Percentiles rank a stretch among this genome's conserved stretches.
Conservation (phyloP, 2,329 filamentous ascomycete species). For the Beauveria varroae region DNA sequence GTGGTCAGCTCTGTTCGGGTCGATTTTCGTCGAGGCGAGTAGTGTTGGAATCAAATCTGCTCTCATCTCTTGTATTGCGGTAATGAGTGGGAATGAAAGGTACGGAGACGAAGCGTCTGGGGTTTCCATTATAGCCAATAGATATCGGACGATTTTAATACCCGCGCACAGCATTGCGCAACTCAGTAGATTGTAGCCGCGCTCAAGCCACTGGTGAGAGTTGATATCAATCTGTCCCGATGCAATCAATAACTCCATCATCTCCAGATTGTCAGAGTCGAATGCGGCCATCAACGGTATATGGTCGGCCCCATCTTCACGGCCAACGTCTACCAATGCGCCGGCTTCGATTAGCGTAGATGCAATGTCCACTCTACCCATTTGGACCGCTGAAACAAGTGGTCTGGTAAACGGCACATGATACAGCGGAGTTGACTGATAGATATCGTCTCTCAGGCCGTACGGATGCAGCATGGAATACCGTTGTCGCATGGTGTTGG, state of each 20-base stretch:
- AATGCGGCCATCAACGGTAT: neutral
- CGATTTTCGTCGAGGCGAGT: neutral
- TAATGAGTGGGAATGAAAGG: neutral
- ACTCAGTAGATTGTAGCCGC: neutral
- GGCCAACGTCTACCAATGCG: neutral
- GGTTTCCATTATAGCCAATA: neutral
- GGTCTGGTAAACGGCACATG: neutral
- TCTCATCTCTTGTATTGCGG: neutral
- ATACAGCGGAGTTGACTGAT: neutral
- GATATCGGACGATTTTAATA: neutral
- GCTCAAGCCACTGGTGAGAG: no score
- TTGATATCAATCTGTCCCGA: neutral
- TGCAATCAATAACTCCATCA: neutral
- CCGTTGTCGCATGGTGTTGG: neutral
- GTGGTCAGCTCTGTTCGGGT: neutral
- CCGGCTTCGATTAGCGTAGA: neutral
- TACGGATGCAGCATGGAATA: neutral
- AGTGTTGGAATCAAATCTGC: neutral
- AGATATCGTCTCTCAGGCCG: neutral
- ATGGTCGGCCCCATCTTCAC: neutral
- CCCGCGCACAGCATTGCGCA: neutral
- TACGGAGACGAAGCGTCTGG: neutral
- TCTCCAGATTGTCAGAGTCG: neutral
- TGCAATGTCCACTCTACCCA: neutral
- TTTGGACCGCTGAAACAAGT: neutral